Conservation (phyloP, 176 grass and related monocot species). For the Coix lacrymajobi region DNA sequence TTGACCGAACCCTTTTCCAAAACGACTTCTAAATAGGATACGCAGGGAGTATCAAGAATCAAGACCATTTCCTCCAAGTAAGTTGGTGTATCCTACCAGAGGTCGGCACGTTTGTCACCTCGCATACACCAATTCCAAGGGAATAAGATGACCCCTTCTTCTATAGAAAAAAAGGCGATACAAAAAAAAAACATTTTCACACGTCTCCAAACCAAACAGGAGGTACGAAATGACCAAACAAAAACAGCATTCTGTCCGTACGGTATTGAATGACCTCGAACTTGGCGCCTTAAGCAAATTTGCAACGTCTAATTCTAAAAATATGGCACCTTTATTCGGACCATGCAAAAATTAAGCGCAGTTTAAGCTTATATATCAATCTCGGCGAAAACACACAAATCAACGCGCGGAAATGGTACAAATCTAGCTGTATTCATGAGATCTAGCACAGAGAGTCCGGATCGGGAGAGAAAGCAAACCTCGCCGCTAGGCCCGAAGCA, state of each 20-base stretch:
- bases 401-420: background rate
- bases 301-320: conserved; percentile 19
- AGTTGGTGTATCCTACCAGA: conserved; percentile 7
- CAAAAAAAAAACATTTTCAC: background rate
- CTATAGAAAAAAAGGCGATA: background rate
- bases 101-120: conserved; percentile 27
- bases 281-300: conserved; percentile 27
- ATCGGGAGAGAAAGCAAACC: conserved; percentile 39
- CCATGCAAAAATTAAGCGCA: background rate
- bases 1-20: no score
- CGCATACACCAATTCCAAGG: background rate
- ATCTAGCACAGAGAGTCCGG: conserved; percentile 35
- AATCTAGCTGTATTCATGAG: conserved; percentile 34
- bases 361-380: background rate
- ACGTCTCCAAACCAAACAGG: background rate
- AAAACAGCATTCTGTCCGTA: conserved; percentile 12
- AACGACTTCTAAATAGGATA: no score
- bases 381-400: background rate
- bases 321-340: conserved; percentile 1
- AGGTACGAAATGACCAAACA: conserved; percentile 11
- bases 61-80: conserved; percentile 32
- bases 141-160: background rate
- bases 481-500: conserved; percentile 57
- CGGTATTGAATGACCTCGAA: conserved; percentile 31
- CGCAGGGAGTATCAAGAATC: no score